These are phyloP conservation scores for Themeda triandra DNA, from an alignment of 176 grass and related monocot genomes.

Conservation along the genomic window DNA sequence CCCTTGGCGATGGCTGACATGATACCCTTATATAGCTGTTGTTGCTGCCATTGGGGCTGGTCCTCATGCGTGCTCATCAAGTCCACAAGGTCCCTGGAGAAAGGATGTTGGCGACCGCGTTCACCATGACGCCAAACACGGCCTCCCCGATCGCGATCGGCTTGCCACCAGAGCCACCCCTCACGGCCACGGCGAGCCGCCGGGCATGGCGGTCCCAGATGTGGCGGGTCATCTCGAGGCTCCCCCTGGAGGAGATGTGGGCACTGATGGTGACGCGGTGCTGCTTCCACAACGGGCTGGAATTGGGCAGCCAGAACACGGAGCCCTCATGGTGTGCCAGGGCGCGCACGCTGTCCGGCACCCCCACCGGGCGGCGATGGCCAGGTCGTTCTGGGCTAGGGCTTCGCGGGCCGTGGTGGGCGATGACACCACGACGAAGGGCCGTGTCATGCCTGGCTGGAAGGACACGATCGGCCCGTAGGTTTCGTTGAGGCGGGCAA, in stretches of 20 bases:
- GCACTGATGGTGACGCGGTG: not conserved
- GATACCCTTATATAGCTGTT: too few species aligned
- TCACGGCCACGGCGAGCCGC: not conserved
- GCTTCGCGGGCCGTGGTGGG: not conserved
- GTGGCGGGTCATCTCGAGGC: not conserved
- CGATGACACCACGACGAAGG: constrained; percentile 25
- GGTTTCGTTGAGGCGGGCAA: too few species aligned
- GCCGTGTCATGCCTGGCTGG: not conserved
- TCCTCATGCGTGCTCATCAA: not conserved
- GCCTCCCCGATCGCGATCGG: not conserved
- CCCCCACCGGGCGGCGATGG: not conserved
- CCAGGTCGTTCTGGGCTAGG: not conserved
- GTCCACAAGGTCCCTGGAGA: constrained; percentile 6
- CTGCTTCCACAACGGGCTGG: constrained; percentile 23
- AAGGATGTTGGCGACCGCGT: constrained; percentile 29
- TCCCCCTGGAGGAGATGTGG: not conserved
- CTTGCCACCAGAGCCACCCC: too few species aligned
- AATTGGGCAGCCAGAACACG: constrained; percentile 8
- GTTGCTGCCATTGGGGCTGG: too few species aligned
- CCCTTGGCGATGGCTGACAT: not conserved
- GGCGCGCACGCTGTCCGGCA: not conserved
- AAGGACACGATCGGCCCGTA: not conserved
- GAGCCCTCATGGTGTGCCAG: not conserved
- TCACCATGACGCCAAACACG: not conserved
- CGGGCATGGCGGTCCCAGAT: constrained; percentile 20